Conservation (phyloP, 129 eudicot species). For the sunflower (Helianthus annuus) region HanXRQr2.0-SUNRISE NC_035433.2:59550361-59550860, state of each 20-base stretch:
- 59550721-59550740: constrained; percentile 26
- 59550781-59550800: constrained; percentile 32
- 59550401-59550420: too few species aligned
- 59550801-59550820: constrained; percentile 23
- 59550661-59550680: not conserved
- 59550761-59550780: constrained; percentile 31
- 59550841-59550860: constrained; percentile 13
- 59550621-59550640: constrained; percentile 32
- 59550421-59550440: too few species aligned
- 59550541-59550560: too few species aligned
- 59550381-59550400: too few species aligned
- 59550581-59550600: constrained; percentile 16
- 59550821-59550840: constrained; percentile 19
- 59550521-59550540: too few species aligned
- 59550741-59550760: constrained; percentile 46
- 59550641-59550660: constrained; percentile 24
- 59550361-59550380: too few species aligned
- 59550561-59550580: constrained; percentile 16
- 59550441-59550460: too few species aligned
- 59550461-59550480: too few species aligned
- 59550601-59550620: constrained; percentile 32
- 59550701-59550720: constrained; percentile 16
- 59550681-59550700: constrained; percentile 3
- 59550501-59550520: too few species aligned
- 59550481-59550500: too few species aligned